Conservation (phyloP, 768 basidiomycete species). For the Peribolospora baueri region DNA sequence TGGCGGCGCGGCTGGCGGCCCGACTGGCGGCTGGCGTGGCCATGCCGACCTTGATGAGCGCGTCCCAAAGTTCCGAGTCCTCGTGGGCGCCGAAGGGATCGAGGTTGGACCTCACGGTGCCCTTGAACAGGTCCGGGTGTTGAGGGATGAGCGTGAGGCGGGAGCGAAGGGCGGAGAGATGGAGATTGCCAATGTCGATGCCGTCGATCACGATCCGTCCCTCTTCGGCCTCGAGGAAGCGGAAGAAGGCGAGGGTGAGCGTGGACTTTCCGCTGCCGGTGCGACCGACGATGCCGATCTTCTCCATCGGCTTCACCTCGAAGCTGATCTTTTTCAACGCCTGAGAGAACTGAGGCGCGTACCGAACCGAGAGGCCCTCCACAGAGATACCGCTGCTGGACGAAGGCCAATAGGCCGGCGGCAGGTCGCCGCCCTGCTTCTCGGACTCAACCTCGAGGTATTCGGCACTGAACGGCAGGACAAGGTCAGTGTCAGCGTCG, state of each 20-base stretch:
- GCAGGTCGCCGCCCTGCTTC: slow-evolving; percentile 23
- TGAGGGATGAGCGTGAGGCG: slow-evolving; percentile 39
- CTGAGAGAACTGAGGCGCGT: slow-evolving; percentile 16
- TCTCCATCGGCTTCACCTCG: slow-evolving; percentile 20
- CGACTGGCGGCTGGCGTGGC: slow-evolving; percentile 3
- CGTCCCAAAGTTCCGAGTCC: slow-evolving; percentile 15
- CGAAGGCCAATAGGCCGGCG: slow-evolving; percentile 24
- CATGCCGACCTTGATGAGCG: slow-evolving; percentile 13
- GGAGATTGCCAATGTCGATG: slow-evolving; percentile 20
- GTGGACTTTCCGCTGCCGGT: slow-evolving; percentile 35
- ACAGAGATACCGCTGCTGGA: slow-evolving; percentile 19
- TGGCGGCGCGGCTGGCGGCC: not conserved
- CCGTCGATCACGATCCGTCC: slow-evolving; percentile 22
- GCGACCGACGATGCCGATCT: slow-evolving; percentile 27
- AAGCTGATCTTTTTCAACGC: slow-evolving; percentile 22
- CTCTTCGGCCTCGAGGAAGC: slow-evolving; percentile 21
- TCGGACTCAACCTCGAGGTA: slow-evolving; percentile 18
- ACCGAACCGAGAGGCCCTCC: slow-evolving; percentile 17
- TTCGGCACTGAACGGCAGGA: not conserved
- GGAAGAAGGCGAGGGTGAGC: slow-evolving; percentile 23
- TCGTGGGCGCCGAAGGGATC: slow-evolving; percentile 12
- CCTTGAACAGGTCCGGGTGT: slow-evolving; percentile 49
- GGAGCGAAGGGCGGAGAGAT: slow-evolving; percentile 34
- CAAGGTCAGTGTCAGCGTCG: too few species aligned
- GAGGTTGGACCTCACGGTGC: slow-evolving; percentile 41